Evolutionary conservation across 2,329 filamentous ascomycete species (phyloP).

Genomic region (Trichophyton mentagrophytes): DNA sequence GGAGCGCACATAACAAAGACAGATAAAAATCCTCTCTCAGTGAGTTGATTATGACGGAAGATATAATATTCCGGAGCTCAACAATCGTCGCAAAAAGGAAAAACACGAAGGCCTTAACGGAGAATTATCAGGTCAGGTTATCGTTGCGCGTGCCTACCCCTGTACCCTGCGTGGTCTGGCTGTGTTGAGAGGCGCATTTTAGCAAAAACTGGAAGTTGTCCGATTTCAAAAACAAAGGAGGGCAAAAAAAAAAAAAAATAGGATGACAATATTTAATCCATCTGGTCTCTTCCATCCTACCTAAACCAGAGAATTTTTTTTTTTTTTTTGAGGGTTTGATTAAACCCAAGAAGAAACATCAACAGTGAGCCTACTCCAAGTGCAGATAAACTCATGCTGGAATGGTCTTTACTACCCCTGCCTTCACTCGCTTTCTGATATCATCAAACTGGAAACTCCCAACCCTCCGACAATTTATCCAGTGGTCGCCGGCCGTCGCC

Average conservation of each 20-base stretch:
- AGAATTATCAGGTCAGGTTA: not conserved
- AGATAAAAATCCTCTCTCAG: not conserved
- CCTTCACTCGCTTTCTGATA: slow-evolving; percentile 9
- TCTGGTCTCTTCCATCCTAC: not conserved
- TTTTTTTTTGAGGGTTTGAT: not conserved
- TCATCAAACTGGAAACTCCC: slow-evolving; percentile 7
- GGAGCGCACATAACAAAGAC: not conserved
- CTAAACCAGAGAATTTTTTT: not conserved
- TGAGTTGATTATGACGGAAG: not conserved
- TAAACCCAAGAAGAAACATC: not conserved
- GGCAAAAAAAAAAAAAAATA: not conserved
- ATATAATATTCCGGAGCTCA: slow-evolving; percentile 1
- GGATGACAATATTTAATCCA: slow-evolving; percentile 1
- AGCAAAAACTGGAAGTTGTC: slow-evolving; percentile 1
- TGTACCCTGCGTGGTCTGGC: not conserved
- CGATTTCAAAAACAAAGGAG: not conserved
- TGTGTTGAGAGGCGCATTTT: not conserved
- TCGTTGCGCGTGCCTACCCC: not conserved
- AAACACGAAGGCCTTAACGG: not conserved
- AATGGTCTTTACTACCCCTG: slow-evolving; percentile 13
- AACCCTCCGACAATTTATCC: slow-evolving; percentile 16
- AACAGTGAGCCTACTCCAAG: not conserved
- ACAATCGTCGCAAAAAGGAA: not conserved
- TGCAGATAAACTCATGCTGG: slow-evolving; percentile 10
- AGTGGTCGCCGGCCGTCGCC: slow-evolving; percentile 23